A percentile compares a stretch with the other conserved stretches of the same genome.
phyloP scores from a whole-genome alignment of 2,329 filamentous ascomycete species.

The Ceratocystis papillata region DNA sequence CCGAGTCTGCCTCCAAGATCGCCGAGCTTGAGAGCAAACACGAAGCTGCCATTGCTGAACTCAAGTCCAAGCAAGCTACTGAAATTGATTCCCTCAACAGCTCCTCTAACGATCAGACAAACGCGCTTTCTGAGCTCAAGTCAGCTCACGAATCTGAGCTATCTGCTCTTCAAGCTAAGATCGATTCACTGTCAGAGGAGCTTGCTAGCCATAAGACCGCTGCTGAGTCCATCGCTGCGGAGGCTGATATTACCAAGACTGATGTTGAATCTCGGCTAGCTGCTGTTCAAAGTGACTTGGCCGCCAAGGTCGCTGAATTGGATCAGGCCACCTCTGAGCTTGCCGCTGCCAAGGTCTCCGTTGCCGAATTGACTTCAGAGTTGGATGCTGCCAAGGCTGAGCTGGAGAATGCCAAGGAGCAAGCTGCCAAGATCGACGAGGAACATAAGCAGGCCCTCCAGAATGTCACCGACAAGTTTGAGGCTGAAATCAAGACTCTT shows the following conservation, averaged over 20 bases:
- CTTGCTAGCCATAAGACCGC: slow-evolving; percentile 41
- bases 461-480: slow-evolving; percentile 49
- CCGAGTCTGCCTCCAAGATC: slow-evolving; percentile 36
- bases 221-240: slow-evolving; percentile 40
- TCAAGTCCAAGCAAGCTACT: slow-evolving; percentile 32
- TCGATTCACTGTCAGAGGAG: slow-evolving; percentile 42
- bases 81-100: slow-evolving; percentile 30
- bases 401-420: slow-evolving; percentile 39
- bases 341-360: slow-evolving; percentile 40
- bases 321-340: slow-evolving; percentile 35
- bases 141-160: slow-evolving; percentile 41
- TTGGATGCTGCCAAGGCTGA: slow-evolving; percentile 41
- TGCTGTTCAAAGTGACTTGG: slow-evolving; percentile 36
- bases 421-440: slow-evolving; percentile 40
- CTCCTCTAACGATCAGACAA: slow-evolving; percentile 34
- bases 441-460: slow-evolving; percentile 49
- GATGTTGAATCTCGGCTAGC: slow-evolving; percentile 32
- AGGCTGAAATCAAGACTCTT: slow-evolving; percentile 54
- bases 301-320: slow-evolving; percentile 27
- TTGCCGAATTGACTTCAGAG: slow-evolving; percentile 39
- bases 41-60: slow-evolving; percentile 36
- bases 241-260: slow-evolving; percentile 41
- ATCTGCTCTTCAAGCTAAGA: slow-evolving; percentile 38
- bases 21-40: slow-evolving; percentile 39
- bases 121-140: slow-evolving; percentile 38